A percentile compares a stretch with the other conserved stretches of the same genome.
Evolutionary conservation across 768 basidiomycete genomes (phyloP).

Genomic region (Agrocybe chaxingu): DNA sequence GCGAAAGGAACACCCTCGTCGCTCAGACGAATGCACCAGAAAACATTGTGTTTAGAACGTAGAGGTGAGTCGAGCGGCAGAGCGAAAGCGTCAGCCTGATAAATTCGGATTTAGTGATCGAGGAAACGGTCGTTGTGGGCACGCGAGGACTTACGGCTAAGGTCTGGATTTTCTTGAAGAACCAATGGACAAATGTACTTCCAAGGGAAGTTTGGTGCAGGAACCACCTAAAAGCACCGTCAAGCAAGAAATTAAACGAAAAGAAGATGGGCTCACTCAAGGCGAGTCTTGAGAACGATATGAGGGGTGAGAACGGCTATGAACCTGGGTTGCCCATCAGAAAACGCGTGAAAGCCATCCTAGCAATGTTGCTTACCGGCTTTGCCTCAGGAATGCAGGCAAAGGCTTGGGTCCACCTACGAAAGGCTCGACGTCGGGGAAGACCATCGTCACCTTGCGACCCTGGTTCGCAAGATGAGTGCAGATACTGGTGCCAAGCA

Average conservation of each 20-base stretch:
- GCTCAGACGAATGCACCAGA: constrained; percentile 34
- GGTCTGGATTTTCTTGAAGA: constrained; percentile 40
- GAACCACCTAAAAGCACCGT: constrained; percentile 33
- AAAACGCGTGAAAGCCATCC: too few relatives aligned
- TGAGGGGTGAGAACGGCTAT: constrained; percentile 45
- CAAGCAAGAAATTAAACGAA: background rate
- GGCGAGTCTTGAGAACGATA: constrained; percentile 38
- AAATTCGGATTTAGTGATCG: background rate
- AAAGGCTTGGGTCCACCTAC: constrained; percentile 41
- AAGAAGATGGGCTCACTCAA: constrained; percentile 41
- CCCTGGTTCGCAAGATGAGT: constrained; percentile 45
- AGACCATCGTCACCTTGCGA: constrained; percentile 44
- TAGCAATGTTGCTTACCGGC: constrained; percentile 36
- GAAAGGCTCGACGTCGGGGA: constrained; percentile 46
- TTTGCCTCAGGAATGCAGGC: constrained; percentile 51
- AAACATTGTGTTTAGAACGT: constrained; percentile 31
- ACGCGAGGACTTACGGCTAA: constrained; percentile 30
- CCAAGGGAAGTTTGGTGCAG: constrained; percentile 57
- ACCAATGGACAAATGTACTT: constrained; percentile 39
- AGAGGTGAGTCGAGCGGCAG: constrained; percentile 49
- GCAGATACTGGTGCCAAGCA: constrained; percentile 30
- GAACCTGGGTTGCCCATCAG: constrained; percentile 28
- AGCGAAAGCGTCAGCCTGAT: constrained; percentile 15
- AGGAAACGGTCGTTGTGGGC: background rate
- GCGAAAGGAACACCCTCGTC: constrained; percentile 48